Evolutionary conservation across 495 filamentous ascomycete genomes (phyloP), one percentile per base, ranked within the genome.

Genomic region (Penicillium salamii): DNA sequence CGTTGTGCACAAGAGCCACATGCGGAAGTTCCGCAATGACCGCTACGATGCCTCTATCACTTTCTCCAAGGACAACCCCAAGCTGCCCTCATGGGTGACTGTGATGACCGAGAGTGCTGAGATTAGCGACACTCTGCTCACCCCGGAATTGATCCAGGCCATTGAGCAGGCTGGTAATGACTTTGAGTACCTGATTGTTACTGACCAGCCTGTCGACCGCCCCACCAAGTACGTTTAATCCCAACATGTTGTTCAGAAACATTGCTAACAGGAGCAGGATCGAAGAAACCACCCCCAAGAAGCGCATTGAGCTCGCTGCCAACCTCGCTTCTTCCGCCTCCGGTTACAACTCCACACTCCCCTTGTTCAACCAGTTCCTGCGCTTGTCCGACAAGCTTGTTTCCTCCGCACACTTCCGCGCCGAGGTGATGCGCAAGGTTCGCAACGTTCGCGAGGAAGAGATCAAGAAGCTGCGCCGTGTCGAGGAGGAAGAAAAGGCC

Each of bases 51-150:
- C 96, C 24, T 93, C 88, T 20, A 82, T 98, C 44, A 96, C 93
- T 18, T 83, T 79, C 55, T 96, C 92, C 53, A 92, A 89, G 74
- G 95, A 98, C 55, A 84, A 91, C 68, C 58, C 83, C 20, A 95
- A 91, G 74, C 80, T 97, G 7, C 95, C 93, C n/a, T 68, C 74
- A 48, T 97, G 95, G 95, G 77, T 85, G 13, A 95, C 90, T 2
- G 86, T 96, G 59, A 96, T 98, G 93, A 91, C 81, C 53, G 93
- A 98, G 78, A 95, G 84, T 64, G 90, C 91, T 20, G 95, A 97
- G 68, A 83, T 98, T 55, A 96, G 91, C n/a, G 89, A 97, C 13
- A 74, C 81, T 11, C 67, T 97, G 33, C 76, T 97, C 29, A 93
- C 89, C 20, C 79, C 87, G 23, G 91, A 96, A 54, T 74, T 98